phyloP scores from a whole-genome alignment of 768 basidiomycete genomes.

The Trametes elegans region DNA sequence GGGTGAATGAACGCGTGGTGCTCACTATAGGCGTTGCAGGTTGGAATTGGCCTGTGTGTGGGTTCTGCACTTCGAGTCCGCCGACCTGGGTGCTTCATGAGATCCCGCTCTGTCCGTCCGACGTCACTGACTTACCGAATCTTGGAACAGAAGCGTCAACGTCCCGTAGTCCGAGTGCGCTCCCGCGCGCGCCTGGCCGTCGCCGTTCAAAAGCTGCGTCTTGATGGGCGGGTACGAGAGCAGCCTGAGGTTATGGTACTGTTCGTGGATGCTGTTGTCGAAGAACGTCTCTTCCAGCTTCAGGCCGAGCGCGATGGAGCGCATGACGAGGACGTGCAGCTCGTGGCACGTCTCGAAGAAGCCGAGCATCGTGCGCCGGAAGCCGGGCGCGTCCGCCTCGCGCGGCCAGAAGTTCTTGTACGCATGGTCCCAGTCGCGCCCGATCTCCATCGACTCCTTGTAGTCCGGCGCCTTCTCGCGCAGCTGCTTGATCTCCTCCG shows the following conservation, averaged over 20 bases:
- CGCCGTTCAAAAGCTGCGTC: slow-evolving; percentile 49
- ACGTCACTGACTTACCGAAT: slow-evolving; percentile 1
- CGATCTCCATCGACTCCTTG: slow-evolving; percentile 90
- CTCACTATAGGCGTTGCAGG: slow-evolving; percentile 76
- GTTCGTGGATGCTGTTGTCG: slow-evolving; percentile 69
- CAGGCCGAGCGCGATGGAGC: slow-evolving; percentile 81
- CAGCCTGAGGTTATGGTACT: slow-evolving; percentile 78
- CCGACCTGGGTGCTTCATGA: slow-evolving; percentile 62
- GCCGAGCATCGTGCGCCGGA: slow-evolving; percentile 68
- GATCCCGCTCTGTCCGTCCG: neutral
- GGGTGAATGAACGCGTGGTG: neutral
- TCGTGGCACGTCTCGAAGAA: slow-evolving; percentile 82
- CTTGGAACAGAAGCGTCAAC: slow-evolving; percentile 9
- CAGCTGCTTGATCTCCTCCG: slow-evolving; percentile 68
- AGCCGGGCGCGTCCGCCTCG: slow-evolving; percentile 58
- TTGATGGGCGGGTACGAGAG: slow-evolving; percentile 81
- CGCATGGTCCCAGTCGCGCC: slow-evolving; percentile 73
- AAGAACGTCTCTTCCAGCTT: slow-evolving; percentile 73
- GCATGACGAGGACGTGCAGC: slow-evolving; percentile 75
- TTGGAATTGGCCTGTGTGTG: slow-evolving; percentile 67
- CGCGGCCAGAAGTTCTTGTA: slow-evolving; percentile 84
- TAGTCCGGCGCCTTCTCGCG: slow-evolving; percentile 76
- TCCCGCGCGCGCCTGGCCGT: slow-evolving; percentile 78
- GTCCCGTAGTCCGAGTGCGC: slow-evolving; percentile 64
- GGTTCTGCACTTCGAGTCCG: slow-evolving; percentile 80